phyloP scores from a whole-genome alignment of 352 stramenopile genomes.

The Phytophthora podocarpi region DNA sequence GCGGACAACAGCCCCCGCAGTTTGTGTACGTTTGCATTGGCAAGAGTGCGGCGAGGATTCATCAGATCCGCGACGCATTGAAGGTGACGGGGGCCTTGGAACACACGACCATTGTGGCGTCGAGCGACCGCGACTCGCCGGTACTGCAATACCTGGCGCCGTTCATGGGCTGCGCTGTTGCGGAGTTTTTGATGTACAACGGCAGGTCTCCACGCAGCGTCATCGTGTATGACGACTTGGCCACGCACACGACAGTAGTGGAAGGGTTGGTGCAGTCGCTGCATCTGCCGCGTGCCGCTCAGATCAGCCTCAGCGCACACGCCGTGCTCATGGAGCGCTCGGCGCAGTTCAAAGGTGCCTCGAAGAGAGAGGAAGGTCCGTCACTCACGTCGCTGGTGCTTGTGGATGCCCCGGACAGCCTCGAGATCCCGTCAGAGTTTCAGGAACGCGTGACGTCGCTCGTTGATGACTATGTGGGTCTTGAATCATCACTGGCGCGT shows the following conservation, averaged over 20 bases:
- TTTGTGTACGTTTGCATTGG: conserved; percentile 80
- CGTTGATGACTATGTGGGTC: conserved; percentile 69
- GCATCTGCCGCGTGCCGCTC: conserved; percentile 59
- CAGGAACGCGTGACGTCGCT: conserved; percentile 70
- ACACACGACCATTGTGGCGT: conserved; percentile 73
- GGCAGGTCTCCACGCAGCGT: conserved; percentile 57
- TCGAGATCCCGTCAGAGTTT: conserved; percentile 57
- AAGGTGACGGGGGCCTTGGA: conserved; percentile 43
- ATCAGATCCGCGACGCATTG: conserved; percentile 70
- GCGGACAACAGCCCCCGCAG: conserved; percentile 49
- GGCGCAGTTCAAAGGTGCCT: conserved; percentile 56
- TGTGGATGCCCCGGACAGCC: conserved; percentile 62
- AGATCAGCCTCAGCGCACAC: conserved; percentile 71
- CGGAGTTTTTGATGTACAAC: conserved; percentile 71
- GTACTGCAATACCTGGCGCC: conserved; percentile 83
- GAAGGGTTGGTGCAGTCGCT: conserved; percentile 78
- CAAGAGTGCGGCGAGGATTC: conserved; percentile 61
- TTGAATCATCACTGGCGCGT: conserved; percentile 53
- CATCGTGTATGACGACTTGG: conserved; percentile 83
- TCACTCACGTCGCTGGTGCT: conserved; percentile 77
- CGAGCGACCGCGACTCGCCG: conserved; percentile 66
- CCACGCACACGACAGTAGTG: conserved; percentile 73
- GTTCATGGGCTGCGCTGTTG: conserved; percentile 78
- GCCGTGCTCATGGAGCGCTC: conserved; percentile 82
- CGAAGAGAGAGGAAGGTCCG: conserved; percentile 30